Evolutionary conservation across 495 filamentous ascomycete species (phyloP), one percentile per base, ranked within the genome.

Genomic region (Hyaloscypha hepaticicola): DNA sequence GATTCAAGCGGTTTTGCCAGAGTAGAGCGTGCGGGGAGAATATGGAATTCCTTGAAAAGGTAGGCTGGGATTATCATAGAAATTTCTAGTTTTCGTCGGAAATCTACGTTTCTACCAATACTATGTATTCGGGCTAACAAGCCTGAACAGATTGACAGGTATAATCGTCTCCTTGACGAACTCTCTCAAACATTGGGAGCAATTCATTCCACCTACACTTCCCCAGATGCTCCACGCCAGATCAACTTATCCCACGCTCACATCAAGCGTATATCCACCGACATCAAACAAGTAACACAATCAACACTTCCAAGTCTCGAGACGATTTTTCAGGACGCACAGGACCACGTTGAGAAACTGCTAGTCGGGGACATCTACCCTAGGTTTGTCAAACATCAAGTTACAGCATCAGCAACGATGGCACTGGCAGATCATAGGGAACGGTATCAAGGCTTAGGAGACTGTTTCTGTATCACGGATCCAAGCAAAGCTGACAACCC

Each of bases 401-500:
- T 80, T 63, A 75, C 73, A 25, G 66, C 74, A 22, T 76, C 74
- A 34, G 77, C 77, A 21, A 72, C 72, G 12, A 74, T 71, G 66
- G 77, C 77, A 19, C 68, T 80, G 11, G 66, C 76, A 11, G 62
- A 66, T 26, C 72, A 77, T 56, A 73, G 72, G 16, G 63, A 61
- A 16, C 72, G 58, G 53, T 80, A 77, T 50, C 71, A 71, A 51
- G 77, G 77, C 9, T 61, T 80, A 27, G 77, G 77, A 11, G 77
- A 80, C 62, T 80, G 77, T 65, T 80, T 80, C 64, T 77, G 77
- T 51, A 52, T 80, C 51, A 80, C 77, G 9, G 75, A 80, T 70
- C 77, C 77, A 22, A 73, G 67, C 11, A 73, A 73, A 51, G 76
- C 76, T 1, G 81, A 83, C 63, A 83, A 85, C 66, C 80, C 82